A percentile compares a stretch with the other conserved stretches of the same genome.
These are phyloP conservation scores for Alloteropsis semialata DNA, from an alignment of 176 grass and related monocot genomes.

Conservation along the genomic window DNA sequence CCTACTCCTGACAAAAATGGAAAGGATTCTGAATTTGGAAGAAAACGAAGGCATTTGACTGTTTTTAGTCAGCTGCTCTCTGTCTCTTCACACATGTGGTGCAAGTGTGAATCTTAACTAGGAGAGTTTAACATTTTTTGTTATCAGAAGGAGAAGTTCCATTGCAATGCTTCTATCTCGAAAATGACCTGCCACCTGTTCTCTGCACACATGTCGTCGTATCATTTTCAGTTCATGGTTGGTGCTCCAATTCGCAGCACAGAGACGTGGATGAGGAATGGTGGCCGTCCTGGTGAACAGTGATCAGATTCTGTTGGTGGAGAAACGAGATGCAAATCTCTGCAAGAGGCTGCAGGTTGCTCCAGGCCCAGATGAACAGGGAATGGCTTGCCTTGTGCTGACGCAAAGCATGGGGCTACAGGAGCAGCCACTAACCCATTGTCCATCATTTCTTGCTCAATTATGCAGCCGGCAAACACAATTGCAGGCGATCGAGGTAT, in stretches of 20 bases:
- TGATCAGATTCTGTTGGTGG: conserved; percentile 17
- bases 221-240: neutral
- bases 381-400: conserved; percentile 3
- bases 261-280: conserved; percentile 4
- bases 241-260: neutral
- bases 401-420: conserved; percentile 18
- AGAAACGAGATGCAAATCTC: conserved; percentile 22
- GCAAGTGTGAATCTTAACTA: too few relatives aligned
- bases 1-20: neutral
- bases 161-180: neutral
- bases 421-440: conserved; percentile 9
- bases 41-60: neutral
- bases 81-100: too few relatives aligned
- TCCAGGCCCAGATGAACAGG: conserved; percentile 4
- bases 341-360: neutral
- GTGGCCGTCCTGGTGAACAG: neutral
- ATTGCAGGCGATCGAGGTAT: neutral
- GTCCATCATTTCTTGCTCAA: conserved; percentile 22
- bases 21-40: neutral
- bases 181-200: conserved; percentile 7
- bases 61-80: too few relatives aligned
- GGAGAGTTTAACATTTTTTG: neutral
- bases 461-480: conserved; percentile 43
- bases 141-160: neutral
- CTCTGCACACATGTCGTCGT: neutral